Evolutionary conservation across 2,329 filamentous ascomycete genomes (phyloP), one percentile per base, ranked within the genome.

Genomic region (Penicillium fuscoglaucum): DNA sequence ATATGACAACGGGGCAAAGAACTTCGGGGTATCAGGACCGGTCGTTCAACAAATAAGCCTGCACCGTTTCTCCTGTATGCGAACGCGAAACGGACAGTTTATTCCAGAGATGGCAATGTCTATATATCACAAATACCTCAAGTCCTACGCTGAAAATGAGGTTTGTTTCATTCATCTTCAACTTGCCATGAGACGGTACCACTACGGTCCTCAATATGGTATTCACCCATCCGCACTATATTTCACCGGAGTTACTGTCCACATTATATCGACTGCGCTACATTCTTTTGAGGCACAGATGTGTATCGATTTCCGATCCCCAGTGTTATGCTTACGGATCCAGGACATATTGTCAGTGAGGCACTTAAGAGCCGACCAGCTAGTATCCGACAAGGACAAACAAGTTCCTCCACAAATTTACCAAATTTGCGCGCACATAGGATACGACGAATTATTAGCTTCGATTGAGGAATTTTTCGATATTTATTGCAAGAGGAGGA

Each of bases 171-270:
- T 59, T n/a, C 47, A 61, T 15, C 6, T 64, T 5, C 58, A 61
- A 26, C 53, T 62, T 48, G 58, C 58, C 19, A 64, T 62, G 55
- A 57, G 24, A 13, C 35, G 39, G 35, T 52, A 50, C 35, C 35
- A 47, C 19, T 45, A 53, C n/a, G 57, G 60, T 24, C 35, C 56
- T 26, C 28, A 17, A 4, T 49, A n/a, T 39, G 55, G 53, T 12
- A 54, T 63, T 17, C 55, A 28, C 46, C 46, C 55, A 40, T 59
- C 47, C 6, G 57, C 41, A 51, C 41, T 52, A 26, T 58, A n/a
- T n/a, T 47, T 49, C 48, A 59, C 53, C 40, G 82, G 84, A 63
- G 82, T 61, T 12, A 26, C 8, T 21, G 1, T 41, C 1, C n/a
- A 41, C 24, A 41, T 13, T 9, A 28, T 43, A 10, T 24, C n/a